Base-by-base conservation (phyloP, 148 eudicot genomes). In the Amaranthus hypochondriacus region DNA sequence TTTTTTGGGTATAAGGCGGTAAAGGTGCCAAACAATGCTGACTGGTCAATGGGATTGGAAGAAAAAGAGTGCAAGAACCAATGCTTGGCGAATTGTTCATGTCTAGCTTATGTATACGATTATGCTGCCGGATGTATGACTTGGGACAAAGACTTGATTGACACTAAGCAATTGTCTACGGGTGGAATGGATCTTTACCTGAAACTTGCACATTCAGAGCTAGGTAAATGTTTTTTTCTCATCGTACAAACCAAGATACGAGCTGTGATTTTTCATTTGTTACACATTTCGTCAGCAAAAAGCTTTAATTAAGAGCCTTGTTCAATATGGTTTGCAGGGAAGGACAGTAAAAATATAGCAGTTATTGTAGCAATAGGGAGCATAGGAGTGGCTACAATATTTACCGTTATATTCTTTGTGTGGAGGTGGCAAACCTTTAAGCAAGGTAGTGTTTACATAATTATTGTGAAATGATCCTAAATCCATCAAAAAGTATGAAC, bases 121-220 rank as follows among this genome's bases (percentile, higher is more conserved):
- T n/a, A 47, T 0, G 78, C 63, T 13, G 57, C 73, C 14, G 78
- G 81, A 1, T 86, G 88, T 69, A 76, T 83, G 86, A 55, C 60
- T 3, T 87, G 87, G 84, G 74, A 70, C 42, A 68, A 56, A 28
- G 72, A 51, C 47, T 66, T 87, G 15, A 56, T 76, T 54, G 90
- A 87, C 68, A 57, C 79, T 7, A 81, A 83, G 42, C 67, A 74
- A 48, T 72, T 81, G 28, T 5, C 78, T 46, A 14, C 18, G 10
- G 79, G 73, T 48, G 78, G 78, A 4, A 77, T 62, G 6, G 77
- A 75, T 70, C 68, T 87, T 44, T 83, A 69, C 52, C 12, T 85
- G 11, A 83, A 86, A 2, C 73, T 85, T 5, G 72, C 87, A 10
- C 62, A 76, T 44, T 78, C 87, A 48, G 88, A 87, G 51, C 73